Evolutionary conservation across 306 rosid species (phyloP), one percentile per base, ranked within the genome.

Genomic region (Lotus japonicus): DNA sequence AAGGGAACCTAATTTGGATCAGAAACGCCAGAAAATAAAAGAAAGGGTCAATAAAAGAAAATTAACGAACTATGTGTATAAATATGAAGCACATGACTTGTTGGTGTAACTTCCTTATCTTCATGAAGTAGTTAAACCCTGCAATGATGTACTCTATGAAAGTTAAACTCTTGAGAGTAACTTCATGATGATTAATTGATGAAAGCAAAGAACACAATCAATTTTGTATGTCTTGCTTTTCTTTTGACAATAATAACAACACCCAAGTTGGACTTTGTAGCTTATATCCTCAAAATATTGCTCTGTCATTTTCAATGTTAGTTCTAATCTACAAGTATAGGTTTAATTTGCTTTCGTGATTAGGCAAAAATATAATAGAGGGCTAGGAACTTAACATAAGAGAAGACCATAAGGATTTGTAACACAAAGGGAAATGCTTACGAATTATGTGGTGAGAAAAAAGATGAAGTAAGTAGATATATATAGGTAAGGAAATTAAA

Each of bases 131-230:
- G 68, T 57, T 19, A 58, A 66, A 39, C 7, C 11, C 7, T 9
- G 9, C 44, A 41, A 76, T 76, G 75, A 76, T 76, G 15, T 7
- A 51, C 16, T 59, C 9, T 2, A 35, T 45, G 52, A 57, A 58
- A 46, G 67, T 36, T 15, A 13, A 73, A 13, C 31, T 9, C 58
- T 16, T 21, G 26, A 15, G 38, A 56, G 14, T 19, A 64, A 67
- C 9, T 67, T 11, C 69, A 49, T 17, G 13, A 50, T 67, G 33
- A 39, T 39, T 67, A 19, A 39, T 39, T 17, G 13, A 50, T 67
- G 42, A 39, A 64, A 36, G 14, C 26, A 38, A 71, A 44, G 15
- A 26, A 26, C 31, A 9, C 21, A 15, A 49, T 57, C 56, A 26
- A 36, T 14, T 36, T 66, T 54, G 6, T 15, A 21, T 44, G 4